These are phyloP conservation scores for Rhizophagus sp. DNA, from an alignment of 192 early-diverging fungal genomes.

Conservation along the genomic window DNA sequence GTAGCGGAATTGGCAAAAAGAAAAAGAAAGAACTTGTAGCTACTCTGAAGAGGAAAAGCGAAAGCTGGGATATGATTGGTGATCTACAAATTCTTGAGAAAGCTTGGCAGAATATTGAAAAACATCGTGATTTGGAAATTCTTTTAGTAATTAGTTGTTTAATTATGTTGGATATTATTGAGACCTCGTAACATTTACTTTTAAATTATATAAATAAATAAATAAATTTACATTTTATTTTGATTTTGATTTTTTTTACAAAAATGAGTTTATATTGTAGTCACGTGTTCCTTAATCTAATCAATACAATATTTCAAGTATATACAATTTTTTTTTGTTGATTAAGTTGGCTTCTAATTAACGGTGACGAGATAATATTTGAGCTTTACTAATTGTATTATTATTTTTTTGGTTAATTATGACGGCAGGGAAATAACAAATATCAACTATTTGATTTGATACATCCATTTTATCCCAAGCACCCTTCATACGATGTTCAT, in stretches of 20 bases:
- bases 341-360: neutral
- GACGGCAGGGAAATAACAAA: neutral
- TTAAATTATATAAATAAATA: too few relatives aligned
- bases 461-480: neutral
- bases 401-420: conserved; percentile 1
- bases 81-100: neutral
- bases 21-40: neutral
- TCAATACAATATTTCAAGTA: neutral
- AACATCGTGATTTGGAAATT: neutral
- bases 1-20: neutral
- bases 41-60: neutral
- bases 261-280: too few relatives aligned
- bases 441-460: neutral
- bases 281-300: too few relatives aligned
- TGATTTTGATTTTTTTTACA: too few relatives aligned
- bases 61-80: neutral
- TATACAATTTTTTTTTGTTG: neutral
- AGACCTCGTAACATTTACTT: neutral
- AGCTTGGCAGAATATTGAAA: neutral
- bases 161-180: neutral
- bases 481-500: neutral
- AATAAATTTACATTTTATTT: too few relatives aligned
- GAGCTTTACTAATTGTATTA: neutral
- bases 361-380: neutral
- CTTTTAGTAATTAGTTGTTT: neutral